Conservation (phyloP, 2,329 filamentous ascomycete genomes). For the Clonostachys rosea region DNA sequence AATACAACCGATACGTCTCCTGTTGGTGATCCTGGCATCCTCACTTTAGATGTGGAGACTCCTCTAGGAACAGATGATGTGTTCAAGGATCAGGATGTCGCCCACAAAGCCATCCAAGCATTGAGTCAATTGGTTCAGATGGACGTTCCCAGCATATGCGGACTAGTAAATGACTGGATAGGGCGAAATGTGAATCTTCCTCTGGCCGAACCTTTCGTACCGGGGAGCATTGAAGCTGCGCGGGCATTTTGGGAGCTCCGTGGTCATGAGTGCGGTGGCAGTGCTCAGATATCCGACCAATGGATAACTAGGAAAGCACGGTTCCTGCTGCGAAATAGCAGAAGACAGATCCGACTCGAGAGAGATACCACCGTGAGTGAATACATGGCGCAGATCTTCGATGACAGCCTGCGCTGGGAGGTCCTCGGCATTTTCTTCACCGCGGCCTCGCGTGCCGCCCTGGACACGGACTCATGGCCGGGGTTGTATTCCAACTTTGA, state of each 20-base stretch:
- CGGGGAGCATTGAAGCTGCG: neutral
- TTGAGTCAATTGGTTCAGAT: neutral
- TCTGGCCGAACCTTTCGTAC: neutral
- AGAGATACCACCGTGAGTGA: neutral
- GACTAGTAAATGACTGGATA: neutral
- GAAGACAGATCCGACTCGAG: constrained; percentile 1
- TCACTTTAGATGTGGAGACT: neutral
- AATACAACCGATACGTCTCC: neutral
- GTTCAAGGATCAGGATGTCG: constrained; percentile 1
- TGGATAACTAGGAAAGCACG: neutral
- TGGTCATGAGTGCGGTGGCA: constrained; percentile 3
- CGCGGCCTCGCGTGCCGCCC: constrained; percentile 10
- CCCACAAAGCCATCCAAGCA: neutral
- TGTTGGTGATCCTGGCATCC: neutral
- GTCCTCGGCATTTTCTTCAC: constrained; percentile 14
- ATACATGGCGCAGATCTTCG: neutral
- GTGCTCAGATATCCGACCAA: too few species aligned
- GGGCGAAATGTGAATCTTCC: neutral
- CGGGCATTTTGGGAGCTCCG: neutral
- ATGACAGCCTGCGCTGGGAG: constrained; percentile 11
- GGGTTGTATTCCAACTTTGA: constrained; percentile 3
- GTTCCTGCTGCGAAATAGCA: neutral
- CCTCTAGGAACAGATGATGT: neutral
- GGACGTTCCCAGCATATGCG: neutral
- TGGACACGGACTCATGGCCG: constrained; percentile 6